Evolutionary conservation across 2,329 filamentous ascomycete genomes (phyloP).

Genomic region (Arachnomyces sp.): DNA sequence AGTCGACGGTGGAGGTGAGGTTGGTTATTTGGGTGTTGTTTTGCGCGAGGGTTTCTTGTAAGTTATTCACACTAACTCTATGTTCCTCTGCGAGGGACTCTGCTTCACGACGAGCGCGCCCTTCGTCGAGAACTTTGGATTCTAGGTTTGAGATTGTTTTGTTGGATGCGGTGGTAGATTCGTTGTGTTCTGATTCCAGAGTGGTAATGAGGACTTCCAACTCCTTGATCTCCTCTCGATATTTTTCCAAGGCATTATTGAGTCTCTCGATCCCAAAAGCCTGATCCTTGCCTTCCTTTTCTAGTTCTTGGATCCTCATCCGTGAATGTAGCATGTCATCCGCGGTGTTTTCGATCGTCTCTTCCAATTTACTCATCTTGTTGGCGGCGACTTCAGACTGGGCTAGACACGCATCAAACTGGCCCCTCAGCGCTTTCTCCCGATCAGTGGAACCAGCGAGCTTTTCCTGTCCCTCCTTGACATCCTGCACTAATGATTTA

Average conservation of each 20-base stretch:
- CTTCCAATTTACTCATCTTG: constrained; percentile 32
- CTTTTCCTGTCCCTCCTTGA: constrained; percentile 25
- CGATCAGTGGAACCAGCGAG: constrained; percentile 28
- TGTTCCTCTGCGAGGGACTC: constrained; percentile 29
- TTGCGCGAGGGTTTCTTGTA: constrained; percentile 27
- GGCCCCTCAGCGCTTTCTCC: constrained; percentile 34
- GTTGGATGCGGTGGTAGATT: constrained; percentile 20
- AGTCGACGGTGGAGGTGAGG: no score
- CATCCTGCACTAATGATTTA: constrained; percentile 25
- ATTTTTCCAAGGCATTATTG: constrained; percentile 36
- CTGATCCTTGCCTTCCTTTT: constrained; percentile 34
- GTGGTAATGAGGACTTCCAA: constrained; percentile 36
- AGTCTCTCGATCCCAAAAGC: constrained; percentile 35
- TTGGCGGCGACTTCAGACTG: constrained; percentile 30
- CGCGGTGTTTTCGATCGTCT: constrained; percentile 33
- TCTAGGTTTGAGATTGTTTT: constrained; percentile 28
- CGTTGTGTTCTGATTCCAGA: constrained; percentile 33
- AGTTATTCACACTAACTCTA: constrained; percentile 28
- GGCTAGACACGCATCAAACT: constrained; percentile 37
- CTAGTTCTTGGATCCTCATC: constrained; percentile 36
- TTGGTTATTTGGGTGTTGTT: constrained; percentile 28
- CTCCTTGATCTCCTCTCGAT: constrained; percentile 35
- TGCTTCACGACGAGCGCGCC: constrained; percentile 24
- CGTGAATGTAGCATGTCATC: constrained; percentile 39
- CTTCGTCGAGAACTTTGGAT: constrained; percentile 25